Evolutionary conservation across 345 rosid species (phyloP).

Genomic region (Punica granatum): DNA sequence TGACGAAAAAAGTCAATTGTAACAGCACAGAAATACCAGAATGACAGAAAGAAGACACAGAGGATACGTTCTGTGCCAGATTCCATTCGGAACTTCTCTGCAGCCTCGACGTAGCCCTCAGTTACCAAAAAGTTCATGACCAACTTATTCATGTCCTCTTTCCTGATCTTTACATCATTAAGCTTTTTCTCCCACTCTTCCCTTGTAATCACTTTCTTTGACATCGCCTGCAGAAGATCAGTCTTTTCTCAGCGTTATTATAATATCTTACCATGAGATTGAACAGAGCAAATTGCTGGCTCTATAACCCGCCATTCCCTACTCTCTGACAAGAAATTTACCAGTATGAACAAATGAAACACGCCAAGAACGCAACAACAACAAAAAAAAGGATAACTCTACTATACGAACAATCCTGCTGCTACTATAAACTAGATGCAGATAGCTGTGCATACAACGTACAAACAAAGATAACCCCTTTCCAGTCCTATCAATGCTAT

Average conservation of each 20-base stretch:
- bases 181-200: constrained; percentile 96
- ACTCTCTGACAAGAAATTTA: background rate
- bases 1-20: background rate
- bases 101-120: constrained; percentile 95
- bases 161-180: constrained; percentile 72
- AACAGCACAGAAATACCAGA: background rate
- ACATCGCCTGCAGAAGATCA: constrained; percentile 13
- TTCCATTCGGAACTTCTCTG: constrained; percentile 79
- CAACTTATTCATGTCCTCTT: constrained; percentile 92
- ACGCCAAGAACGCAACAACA: background rate
- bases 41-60: background rate
- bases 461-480: background rate
- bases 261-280: background rate
- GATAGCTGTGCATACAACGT: background rate
- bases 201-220: constrained; percentile 25
- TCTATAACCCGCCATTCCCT: background rate
- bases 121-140: constrained; percentile 98
- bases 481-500: background rate
- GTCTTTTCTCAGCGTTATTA: constrained; percentile 1
- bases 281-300: background rate
- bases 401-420: background rate
- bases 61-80: constrained; percentile 97
- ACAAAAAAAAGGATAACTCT: background rate
- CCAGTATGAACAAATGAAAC: background rate
- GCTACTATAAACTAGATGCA: background rate